phyloP scores from a whole-genome alignment of 176 grass and related monocot species.

The Themeda triandra region DNA sequence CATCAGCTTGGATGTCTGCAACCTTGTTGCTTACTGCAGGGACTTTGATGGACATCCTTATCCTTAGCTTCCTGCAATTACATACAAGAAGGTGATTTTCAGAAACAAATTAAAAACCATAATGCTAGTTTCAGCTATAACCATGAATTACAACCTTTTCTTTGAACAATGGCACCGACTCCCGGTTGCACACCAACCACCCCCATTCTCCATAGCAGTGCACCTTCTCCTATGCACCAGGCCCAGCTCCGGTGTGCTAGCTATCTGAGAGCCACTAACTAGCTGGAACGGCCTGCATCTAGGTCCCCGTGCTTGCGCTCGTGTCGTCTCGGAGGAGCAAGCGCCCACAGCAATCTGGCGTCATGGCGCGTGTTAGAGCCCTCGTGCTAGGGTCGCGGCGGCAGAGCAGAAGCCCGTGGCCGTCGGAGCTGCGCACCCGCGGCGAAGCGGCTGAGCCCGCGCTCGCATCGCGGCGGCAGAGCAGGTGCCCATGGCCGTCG shows the following conservation, averaged over 20 bases:
- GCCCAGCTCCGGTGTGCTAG: constrained; percentile 61
- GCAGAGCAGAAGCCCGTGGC: too few relatives aligned
- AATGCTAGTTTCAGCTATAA: neutral
- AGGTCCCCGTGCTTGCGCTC: too few relatives aligned
- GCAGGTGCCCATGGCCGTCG: too few relatives aligned
- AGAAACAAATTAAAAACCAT: neutral
- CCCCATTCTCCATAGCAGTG: constrained; percentile 62
- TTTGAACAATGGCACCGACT: constrained; percentile 87
- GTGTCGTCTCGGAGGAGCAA: too few relatives aligned
- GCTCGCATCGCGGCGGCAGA: too few relatives aligned
- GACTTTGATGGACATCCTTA: constrained; percentile 94
- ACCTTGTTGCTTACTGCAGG: constrained; percentile 96
- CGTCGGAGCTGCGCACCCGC: too few relatives aligned
- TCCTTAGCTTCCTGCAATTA: constrained; percentile 68
- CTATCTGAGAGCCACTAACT: constrained; percentile 58
- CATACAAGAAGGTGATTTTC: neutral
- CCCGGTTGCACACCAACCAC: constrained; percentile 54
- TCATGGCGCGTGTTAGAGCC: too few relatives aligned
- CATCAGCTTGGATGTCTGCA: constrained; percentile 84
- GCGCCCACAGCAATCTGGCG: too few relatives aligned
- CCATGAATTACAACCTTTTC: constrained; percentile 64
- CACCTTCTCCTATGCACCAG: constrained; percentile 65
- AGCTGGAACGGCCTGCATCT: constrained; percentile 63
- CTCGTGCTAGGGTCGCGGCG: too few relatives aligned
- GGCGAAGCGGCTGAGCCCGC: too few relatives aligned